Base-by-base conservation (phyloP, 2,329 filamentous ascomycete species). In the Colletotrichum viniferum region DNA sequence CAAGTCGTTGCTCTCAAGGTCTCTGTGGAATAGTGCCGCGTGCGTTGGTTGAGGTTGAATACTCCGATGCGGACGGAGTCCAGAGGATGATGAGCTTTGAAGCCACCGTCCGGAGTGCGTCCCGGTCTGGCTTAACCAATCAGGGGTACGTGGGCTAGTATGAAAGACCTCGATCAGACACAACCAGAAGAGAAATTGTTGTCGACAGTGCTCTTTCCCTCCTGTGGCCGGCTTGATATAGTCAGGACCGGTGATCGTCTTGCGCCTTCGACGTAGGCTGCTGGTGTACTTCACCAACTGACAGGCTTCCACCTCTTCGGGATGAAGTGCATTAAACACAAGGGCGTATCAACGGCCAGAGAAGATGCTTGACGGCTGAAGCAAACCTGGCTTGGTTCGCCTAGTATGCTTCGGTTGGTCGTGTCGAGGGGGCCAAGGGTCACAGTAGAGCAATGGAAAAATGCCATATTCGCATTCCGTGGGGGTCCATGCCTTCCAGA, bases 271-370 rank as follows among this genome's bases (percentile, higher is more conserved):
- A 43, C 16, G 38, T 3, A 43, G 18, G 38, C 18, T 8, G 36
- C 6, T 36, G 14, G 34, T 36, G 34, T 36, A 36, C 34, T 36
- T 16, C 34, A 16, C 1, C 34, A 36, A 2, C 34, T 36, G 14
- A 1, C 0, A 16, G 34, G 7, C 34, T 36, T 7, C 34, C 28
- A 36, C 34, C 7, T 7, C 34, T 6, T 16, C 13, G 6, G 34
- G 2, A 16, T 6, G 34, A 36, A 36, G 14, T 16, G 34, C 1
- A 4, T 14, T n/a, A 10, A 1, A 43, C 1, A 36, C 0, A 36
- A 1, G 2, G 18, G n/a, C 3, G 38, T n/a, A n/a, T 48, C 18
- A 12, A 7, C 18, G 3, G 1, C 0, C 9, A 48, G 3, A 6
- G 5, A 48, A 1, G 38, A n/a, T 3, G 38, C 18, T 0, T 0